Conservation (phyloP, 306 rosid species). For the Sicyos edulis region DNA sequence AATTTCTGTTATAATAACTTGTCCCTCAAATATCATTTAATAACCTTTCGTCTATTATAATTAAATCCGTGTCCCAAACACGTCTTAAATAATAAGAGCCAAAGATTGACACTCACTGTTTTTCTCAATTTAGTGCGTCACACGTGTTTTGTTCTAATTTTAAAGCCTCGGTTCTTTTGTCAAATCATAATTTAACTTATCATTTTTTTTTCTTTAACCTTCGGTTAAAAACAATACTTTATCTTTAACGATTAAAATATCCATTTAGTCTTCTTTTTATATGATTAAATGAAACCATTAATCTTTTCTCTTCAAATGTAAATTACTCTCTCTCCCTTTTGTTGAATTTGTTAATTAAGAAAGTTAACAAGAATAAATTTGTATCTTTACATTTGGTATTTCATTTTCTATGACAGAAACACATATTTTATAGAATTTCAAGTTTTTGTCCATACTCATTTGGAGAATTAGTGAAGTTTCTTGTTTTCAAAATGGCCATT, state of each 20-base stretch:
- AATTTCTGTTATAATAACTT: no score
- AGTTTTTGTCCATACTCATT: not conserved
- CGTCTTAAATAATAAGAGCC: not conserved
- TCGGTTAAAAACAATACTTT: not conserved
- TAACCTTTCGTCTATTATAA: no score
- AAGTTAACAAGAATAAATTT: no score
- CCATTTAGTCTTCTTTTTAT: no score
- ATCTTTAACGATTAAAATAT: no score
- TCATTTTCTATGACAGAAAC: not conserved
- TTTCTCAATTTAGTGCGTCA: not conserved
- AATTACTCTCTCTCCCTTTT: no score
- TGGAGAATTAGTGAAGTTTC: not conserved
- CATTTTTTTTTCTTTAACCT: not conserved
- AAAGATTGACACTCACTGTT: not conserved
- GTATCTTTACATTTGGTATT: no score
- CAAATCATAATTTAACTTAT: not conserved
- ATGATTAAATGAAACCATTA: no score
- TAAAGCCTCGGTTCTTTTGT: not conserved
- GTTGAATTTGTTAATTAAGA: not conserved
- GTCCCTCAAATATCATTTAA: no score
- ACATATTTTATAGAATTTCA: not conserved
- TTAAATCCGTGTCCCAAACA: no score
- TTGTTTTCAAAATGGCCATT: not conserved
- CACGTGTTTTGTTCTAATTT: conserved; percentile 9
- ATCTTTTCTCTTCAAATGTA: no score